Base-by-base conservation (phyloP, 345 rosid species). In the Theobroma cacao region DNA sequence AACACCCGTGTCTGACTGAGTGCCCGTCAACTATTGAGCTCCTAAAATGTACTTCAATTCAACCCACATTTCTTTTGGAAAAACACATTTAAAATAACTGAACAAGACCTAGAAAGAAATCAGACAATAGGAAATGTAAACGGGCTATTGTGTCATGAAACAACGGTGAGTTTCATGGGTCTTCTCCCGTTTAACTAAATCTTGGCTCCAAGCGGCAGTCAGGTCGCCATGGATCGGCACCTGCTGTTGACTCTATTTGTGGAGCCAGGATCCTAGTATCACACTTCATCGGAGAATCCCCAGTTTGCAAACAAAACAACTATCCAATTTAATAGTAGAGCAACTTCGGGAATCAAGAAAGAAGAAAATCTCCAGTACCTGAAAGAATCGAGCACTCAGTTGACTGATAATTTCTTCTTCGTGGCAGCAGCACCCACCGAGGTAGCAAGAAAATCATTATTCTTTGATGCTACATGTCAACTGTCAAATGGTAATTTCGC, bases 191-290 rank as follows among this genome's bases (percentile, higher is more conserved):
- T 45, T n/a, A 26, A 13, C 76, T 38, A 4, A 48, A 48, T 84
- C 22, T 84, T 1, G 87, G 87, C 86, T 84, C 87, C 82, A 77
- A 66, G 86, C 89, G 86, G 89, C 87, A 84, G 87, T 28, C 86
- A 17, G 79, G 34, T 65, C 61, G 77, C 87, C 86, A 84, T 78
- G 18, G 63, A 56, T 17, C 22, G 80, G 80, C 80, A 56, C 81
- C 84, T 77, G 78, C 89, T 86, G 89, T 55, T 76, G 86, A 84
- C 89, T 86, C 89, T 3, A 53, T 17, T 34, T 43, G 30, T 62
- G 77, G 82, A 86, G 87, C 89, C 86, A 70, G 1, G 38, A 14
- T 26, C 12, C 4, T 41, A 26, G 5, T 15, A 36, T 22, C 48
- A n/a, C 52, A 38, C 22, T 41, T 22, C 8, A 72, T 34, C 40